phyloP scores from a whole-genome alignment of 1,284 basidiomycete genomes.

The Ustilago nuda region DNA sequence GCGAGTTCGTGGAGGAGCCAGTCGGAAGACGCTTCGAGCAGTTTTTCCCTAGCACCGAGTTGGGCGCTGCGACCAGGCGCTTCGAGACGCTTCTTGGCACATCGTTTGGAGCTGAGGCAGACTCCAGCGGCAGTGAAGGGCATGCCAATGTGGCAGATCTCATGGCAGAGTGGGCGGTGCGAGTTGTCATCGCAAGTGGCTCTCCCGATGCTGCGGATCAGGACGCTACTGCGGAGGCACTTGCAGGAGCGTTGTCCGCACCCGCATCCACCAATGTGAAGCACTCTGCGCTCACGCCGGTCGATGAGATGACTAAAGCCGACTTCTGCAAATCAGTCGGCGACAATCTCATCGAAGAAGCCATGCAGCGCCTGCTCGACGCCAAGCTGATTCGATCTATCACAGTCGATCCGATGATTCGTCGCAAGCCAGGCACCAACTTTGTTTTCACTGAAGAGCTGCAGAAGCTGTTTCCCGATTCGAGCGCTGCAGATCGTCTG shows the following conservation, averaged over 20 bases:
- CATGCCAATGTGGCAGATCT: not conserved
- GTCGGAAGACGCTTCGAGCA: conserved; percentile 26
- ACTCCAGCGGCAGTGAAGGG: not conserved
- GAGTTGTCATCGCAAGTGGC: conserved; percentile 22
- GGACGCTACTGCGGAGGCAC: not conserved
- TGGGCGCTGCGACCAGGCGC: conserved; percentile 29
- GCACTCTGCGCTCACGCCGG: not conserved
- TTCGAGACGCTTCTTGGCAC: conserved; percentile 31
- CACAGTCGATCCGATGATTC: conserved; percentile 20
- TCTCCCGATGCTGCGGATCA: conserved; percentile 2
- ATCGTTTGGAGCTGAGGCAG: conserved; percentile 17
- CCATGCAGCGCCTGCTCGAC: conserved; percentile 43
- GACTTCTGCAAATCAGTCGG: conserved; percentile 41
- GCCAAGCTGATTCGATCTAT: conserved; percentile 32
- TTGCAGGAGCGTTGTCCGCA: not conserved
- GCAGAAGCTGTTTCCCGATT: conserved; percentile 24
- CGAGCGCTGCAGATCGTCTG: conserved; percentile 4
- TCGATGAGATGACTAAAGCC: conserved; percentile 27
- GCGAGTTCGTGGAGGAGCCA: conserved; percentile 25
- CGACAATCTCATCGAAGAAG: conserved; percentile 37
- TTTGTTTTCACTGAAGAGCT: conserved; percentile 47
- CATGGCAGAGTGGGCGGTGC: conserved; percentile 47
- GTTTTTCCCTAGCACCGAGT: conserved; percentile 24
- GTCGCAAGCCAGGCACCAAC: conserved; percentile 50
- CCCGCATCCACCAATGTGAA: not conserved